Evolutionary conservation across 208 protist species (phyloP), one percentile per base, ranked within the genome.

Genomic region (Leishmania braziliensis): DNA sequence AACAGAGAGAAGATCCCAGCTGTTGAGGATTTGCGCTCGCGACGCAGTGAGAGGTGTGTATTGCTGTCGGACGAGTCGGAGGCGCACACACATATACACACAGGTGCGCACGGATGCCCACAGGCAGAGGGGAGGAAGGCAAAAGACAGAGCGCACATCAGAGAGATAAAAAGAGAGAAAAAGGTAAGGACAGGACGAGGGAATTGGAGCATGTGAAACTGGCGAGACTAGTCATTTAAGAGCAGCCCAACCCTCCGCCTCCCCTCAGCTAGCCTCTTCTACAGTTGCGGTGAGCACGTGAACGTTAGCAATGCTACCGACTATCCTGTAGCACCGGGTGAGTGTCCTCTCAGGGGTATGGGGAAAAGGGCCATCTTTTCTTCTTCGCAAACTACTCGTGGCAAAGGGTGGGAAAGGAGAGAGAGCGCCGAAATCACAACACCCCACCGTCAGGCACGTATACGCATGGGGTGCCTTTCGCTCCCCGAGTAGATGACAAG

Each of bases 121-220:
- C n/a, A 54, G 58, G n/a, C 66, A 73, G 79, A 53, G 39, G 77
- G 65, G 23, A 56, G 51, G 16, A 39, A 26, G 54, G 36, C 78
- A 79, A 71, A 77, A 83, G 62, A 77, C 43, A 26, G 26, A 46
- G 58, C 53, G 53, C 5, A 26, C 51, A n/a, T 39, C 20, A 43
- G 46, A 20, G 26, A n/a, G 62, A 66, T 43, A 79, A 48, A 84
- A 70, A 36, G 48, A 78, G 53, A 62, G 36, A 72, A 36, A 46
- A 69, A 72, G 39, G 10, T 3, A 50, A 48, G 65, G 10, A 33
- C n/a, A 72, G 1, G 23, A 29, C 43, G 12, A 66, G n/a, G n/a
- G 12, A 66, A 0, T 29, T 36, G 26, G 60, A 12, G 68, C 33
- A 53, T 18, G 68, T 36, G 20, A 18, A 70, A 46, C 16, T 48